A percentile compares a stretch with the other conserved stretches of the same genome.
These are phyloP conservation scores for Coemansia sp. DNA, from an alignment of 192 early-diverging fungal genomes.

Conservation along the genomic window DNA sequence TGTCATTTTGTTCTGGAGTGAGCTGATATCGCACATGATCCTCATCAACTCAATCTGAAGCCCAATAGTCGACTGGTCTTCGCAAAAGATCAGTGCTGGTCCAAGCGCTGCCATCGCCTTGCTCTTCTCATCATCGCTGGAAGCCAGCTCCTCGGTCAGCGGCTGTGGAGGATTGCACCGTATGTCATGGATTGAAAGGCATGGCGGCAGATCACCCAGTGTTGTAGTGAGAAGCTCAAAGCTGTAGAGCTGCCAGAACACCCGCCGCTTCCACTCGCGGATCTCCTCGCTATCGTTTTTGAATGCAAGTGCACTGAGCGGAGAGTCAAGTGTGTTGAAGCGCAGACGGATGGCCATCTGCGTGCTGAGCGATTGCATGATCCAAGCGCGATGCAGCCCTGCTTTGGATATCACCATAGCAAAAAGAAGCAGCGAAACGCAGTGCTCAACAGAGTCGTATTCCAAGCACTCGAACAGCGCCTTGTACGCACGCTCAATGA, in stretches of 20 bases:
- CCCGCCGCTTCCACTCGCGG: conserved; percentile 52
- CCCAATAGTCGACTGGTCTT: conserved; percentile 26
- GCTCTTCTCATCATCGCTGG: conserved; percentile 1
- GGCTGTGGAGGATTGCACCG: conserved; percentile 37
- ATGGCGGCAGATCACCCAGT: conserved; percentile 40
- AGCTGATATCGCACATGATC: conserved; percentile 43
- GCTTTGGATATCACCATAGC: conserved; percentile 42
- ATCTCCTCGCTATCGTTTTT: conserved; percentile 23
- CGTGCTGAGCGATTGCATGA: conserved; percentile 51
- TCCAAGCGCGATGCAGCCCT: conserved; percentile 50
- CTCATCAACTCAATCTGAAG: conserved; percentile 37
- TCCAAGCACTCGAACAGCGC: conserved; percentile 46
- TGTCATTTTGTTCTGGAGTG: conserved; percentile 29
- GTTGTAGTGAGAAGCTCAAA: conserved; percentile 40
- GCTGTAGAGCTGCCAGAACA: conserved; percentile 55
- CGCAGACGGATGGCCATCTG: conserved; percentile 54
- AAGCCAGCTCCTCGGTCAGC: conserved; percentile 10
- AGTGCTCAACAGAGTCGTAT: conserved; percentile 52
- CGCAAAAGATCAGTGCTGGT: conserved; percentile 40
- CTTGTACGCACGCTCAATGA: conserved; percentile 50
- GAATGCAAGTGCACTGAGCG: conserved; percentile 32
- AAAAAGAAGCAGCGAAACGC: conserved; percentile 46
- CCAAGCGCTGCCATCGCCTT: conserved; percentile 21
- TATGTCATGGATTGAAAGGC: conserved; percentile 29
- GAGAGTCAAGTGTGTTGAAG: conserved; percentile 49